Evolutionary conservation across 306 rosid genomes (phyloP), one percentile per base, ranked within the genome.

Genomic region (Pueraria montana): DNA sequence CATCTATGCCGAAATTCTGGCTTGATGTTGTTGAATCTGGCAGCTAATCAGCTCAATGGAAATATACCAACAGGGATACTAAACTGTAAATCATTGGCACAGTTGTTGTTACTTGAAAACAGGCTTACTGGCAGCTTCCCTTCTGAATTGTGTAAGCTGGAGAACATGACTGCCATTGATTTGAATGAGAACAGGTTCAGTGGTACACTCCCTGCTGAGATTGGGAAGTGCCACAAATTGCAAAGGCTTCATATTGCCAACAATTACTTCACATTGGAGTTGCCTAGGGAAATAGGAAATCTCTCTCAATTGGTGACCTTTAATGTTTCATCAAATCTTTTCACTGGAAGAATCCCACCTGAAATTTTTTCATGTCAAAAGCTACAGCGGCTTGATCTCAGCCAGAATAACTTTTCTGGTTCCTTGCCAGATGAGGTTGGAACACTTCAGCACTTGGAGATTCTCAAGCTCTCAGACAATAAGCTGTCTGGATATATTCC

Each of bases 301-400:
- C 91, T 96, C 16, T 87, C 91, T 80, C 95, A 91, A 67, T 76
- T 96, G 88, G 99, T 94, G 67, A 92, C 95, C 76, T 91, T 96
- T 30, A 96, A 96, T 87, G 86, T 89, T 80, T 96, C 98, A 11
- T 92, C 91, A 59, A 96, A 96, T 84, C 91, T 56, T 71, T 87
- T 96, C 79, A 74, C 26, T 8, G 97, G 97, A 34, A 71, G 48
- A 87, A 81, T 96, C 81, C 98, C 97, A 1, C 79, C 64, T 18
- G 95, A 90, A 34, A 88, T 94, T 69, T 75, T 91, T 72, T 85
- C 86, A 52, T 94, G 98, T 84, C 86, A 78, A 85, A 90, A 16
- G 91, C 97, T 96, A 64, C 99, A 96, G 65, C 89, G 99, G 55
- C 97, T 96, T 12, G 99, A 96, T 81, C 92, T 96, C 80, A 92